Evolutionary conservation across 1,284 basidiomycete species (phyloP), one percentile per base, ranked within the genome.

Genomic region (Trichosporon faecale): DNA sequence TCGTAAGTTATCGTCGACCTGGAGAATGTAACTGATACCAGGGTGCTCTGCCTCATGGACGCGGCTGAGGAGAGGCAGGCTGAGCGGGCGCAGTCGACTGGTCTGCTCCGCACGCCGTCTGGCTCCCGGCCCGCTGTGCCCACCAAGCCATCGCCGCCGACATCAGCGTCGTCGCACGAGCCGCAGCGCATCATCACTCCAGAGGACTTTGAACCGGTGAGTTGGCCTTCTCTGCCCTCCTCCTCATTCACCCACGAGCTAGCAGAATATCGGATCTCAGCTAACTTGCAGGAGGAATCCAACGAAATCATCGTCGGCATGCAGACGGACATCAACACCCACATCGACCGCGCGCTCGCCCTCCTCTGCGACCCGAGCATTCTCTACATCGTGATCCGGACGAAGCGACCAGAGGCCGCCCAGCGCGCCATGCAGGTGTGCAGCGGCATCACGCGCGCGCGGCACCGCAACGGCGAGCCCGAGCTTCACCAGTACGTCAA

Each of bases 401-500:
- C 80, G 1, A 71, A 69, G 49, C 72, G 71, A 0, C 72, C 80
- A 11, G 76, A 72, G 52, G 79, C 80, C 1, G 74, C 76, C 7
- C 76, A 76, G 55, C 75, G 77, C 11, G 83, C 81, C 12, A 69
- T 83, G 3, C 76, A 82, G 66, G 81, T 83, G 12, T 78, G 77
- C 3, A 71, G 78, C 9, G 81, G 77, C 1, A 78, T 82, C 0
- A 83, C 76, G n/a, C 76, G 80, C 16, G 61, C 37, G 40, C 69
- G 83, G 18, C 81, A 84, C 76, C 77, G 79, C 7, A 77, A 78
- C 60, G 76, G 76, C 21, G 27, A 82, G 55, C 71, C 72, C 18
- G 79, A 82, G 65, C 70, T 84, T 33, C 75, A 80, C 40, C 80
- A 83, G 69, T 84, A 84, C 68, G 78, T 84, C 14, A 67, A 79